Evolutionary conservation across 768 basidiomycete genomes (phyloP), one percentile per base, ranked within the genome.

Genomic region (Sistotremastrum suecicum): DNA sequence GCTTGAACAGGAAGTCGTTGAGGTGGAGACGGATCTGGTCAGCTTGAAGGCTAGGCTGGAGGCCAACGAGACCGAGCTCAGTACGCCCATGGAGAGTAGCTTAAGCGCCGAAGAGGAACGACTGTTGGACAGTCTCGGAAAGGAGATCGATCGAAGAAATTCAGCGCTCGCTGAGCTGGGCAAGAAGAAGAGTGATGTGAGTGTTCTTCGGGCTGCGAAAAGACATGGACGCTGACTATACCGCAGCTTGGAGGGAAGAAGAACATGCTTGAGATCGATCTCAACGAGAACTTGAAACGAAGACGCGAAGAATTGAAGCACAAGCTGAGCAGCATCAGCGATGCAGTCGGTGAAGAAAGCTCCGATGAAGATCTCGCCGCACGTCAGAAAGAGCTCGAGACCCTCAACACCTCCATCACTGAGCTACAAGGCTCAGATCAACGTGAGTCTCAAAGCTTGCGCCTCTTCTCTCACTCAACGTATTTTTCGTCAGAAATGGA

Each of bases 241-340:
- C 28, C 34, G 28, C 53, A 87, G 83, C 62, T 89, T 51, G 79
- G 85, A 37, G 73, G 77, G 8, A 71, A 70, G 51, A 90, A 87
- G 64, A 86, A 83, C 56, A 63, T 80, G 3, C 63, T 95, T 31
- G 90, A 95, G 58, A 92, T 95, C 45, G 94, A 98, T 60, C 70
- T 98, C 41, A 88, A 84, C 51, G 95, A 99, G 60, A 80, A 80
- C 53, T 69, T 98, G 9, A 72, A 79, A 20, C 75, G 92, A 5
- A 73, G 83, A 29, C 72, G 78, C 39, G 83, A 88, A 42, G 94
- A 92, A 52, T 57, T 98, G 5, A 74, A 76, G 42, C 61, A 64
- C 34, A 83, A 83, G 58, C 63, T 97, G 7, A 91, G 95, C 51
- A 64, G 72, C 28, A 63, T 85, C n/a, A 83, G 75, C 12, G 80